Base-by-base conservation (phyloP, 441 rosid species). In the Erodium trifolium region DNA sequence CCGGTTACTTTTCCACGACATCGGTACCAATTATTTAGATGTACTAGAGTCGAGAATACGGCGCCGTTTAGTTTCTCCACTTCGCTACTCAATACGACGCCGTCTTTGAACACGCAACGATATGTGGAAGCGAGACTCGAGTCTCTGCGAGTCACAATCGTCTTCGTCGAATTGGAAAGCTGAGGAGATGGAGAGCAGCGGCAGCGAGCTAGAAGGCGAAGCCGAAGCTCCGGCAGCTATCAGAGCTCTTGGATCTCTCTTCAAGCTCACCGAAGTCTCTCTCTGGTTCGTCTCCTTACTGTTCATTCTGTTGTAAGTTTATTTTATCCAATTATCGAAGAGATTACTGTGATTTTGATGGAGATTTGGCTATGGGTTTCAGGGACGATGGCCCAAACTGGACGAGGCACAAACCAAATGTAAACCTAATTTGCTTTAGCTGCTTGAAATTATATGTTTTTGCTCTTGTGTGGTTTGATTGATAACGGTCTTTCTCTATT, bases 241-340 rank as follows among this genome's bases (percentile, higher is more conserved):
- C 70, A 68, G 63, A 79, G 91, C 89, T 73, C 78, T 91, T 14
- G 97, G 93, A 49, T 80, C 91, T 60, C 87, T 84, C 70, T 84
- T 89, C 79, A 88, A 84, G 80, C 90, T 88, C 77, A 85, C 91
- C 35, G 81, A 90, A 73, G 86, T 87, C 67, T 70, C 83, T 68
- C 81, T 93, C 77, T 83, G 96, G 99, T 87, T 57, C 53, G 19
- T 41, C 45, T 67, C 72, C 47, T 51, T 14, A 11, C 75, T 64
- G 66, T 35, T 35, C 0, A 47, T 55, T 13, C 53, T 35, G 8
- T 37, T 37, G 13, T 8, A 18, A 12, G 6, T 16, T 12, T 34
- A 7, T 0, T 10, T 43, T 12, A n/a, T 41, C 0, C 23, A 4
- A 18, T 12, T 57, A 55, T 55, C 23, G 5, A 17, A 55, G 62